phyloP scores from a whole-genome alignment of 129 eudicot genomes.

The Pseudognaphalium luteoalbum region DNA sequence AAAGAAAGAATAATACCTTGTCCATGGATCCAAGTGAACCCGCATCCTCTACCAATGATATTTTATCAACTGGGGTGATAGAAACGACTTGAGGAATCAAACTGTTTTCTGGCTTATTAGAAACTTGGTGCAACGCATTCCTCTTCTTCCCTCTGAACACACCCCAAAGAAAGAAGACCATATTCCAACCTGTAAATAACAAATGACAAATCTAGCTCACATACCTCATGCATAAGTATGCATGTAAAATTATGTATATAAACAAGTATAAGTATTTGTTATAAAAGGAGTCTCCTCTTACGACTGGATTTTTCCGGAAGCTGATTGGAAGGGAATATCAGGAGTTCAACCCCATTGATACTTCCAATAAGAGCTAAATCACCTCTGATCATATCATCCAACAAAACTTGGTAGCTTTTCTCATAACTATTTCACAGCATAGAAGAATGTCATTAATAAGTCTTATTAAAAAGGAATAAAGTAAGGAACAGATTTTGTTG shows the following conservation, averaged over 20 bases:
- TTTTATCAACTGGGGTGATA: background rate
- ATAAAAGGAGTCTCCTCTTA: conserved; percentile 40
- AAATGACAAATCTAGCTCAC: conserved; percentile 5
- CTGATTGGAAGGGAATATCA: conserved; percentile 87
- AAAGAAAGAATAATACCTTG: conserved; percentile 28
- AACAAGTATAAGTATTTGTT: conserved; percentile 15
- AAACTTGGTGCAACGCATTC: conserved; percentile 33
- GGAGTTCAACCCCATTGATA: conserved; percentile 80
- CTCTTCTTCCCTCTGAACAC: conserved; percentile 78
- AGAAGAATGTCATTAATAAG: conserved; percentile 3
- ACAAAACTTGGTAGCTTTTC: conserved; percentile 67
- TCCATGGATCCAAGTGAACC: conserved; percentile 13
- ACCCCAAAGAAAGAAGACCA: conserved; percentile 81
- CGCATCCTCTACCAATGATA: background rate
- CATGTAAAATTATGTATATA: conserved; percentile 1
- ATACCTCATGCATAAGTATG: background rate
- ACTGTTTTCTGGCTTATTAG: conserved; percentile 11
- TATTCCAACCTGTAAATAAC: conserved; percentile 76
- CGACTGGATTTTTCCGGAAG: conserved; percentile 82
- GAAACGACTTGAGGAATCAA: background rate
- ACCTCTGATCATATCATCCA: conserved; percentile 81
- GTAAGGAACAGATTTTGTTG: background rate
- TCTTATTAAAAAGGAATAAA: background rate
- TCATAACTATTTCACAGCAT: conserved; percentile 58
- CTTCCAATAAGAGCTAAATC: conserved; percentile 90